Evolutionary conservation across 345 rosid genomes (phyloP).

Genomic region (Litchi chinensis): DNA sequence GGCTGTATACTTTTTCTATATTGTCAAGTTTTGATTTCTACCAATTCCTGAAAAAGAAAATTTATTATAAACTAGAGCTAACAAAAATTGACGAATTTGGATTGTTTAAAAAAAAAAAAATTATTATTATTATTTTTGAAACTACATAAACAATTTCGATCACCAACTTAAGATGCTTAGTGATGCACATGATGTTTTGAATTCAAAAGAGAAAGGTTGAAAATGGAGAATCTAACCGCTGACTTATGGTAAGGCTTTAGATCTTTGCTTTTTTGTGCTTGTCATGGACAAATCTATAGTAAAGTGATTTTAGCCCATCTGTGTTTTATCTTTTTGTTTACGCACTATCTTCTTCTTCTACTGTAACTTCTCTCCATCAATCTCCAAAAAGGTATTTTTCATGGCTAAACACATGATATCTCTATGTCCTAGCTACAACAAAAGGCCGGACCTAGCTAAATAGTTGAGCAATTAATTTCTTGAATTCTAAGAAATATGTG

Average conservation of each 20-base stretch:
- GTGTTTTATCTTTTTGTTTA: conserved; percentile 7
- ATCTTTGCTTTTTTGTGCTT: not conserved
- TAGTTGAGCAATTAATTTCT: conserved; percentile 22
- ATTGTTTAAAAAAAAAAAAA: too few relatives aligned
- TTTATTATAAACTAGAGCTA: too few relatives aligned
- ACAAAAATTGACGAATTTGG: not conserved
- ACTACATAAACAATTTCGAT: not conserved
- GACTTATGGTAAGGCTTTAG: conserved; percentile 28
- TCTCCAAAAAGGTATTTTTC: conserved; percentile 5
- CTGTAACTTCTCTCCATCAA: not conserved
- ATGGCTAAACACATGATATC: not conserved
- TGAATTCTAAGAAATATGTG: conserved; percentile 6
- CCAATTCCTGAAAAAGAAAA: too few relatives aligned
- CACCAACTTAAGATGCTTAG: not conserved
- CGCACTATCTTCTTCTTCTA: conserved; percentile 5
- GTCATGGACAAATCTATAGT: conserved; percentile 23
- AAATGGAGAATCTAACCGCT: conserved; percentile 25
- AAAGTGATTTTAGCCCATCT: conserved; percentile 20
- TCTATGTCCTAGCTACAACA: not conserved
- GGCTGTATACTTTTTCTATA: too few relatives aligned
- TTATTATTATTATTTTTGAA: too few relatives aligned
- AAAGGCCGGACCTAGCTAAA: not conserved
- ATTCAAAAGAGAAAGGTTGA: not conserved
- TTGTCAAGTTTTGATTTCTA: too few relatives aligned
- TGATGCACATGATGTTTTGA: not conserved